Conservation (phyloP, 192 early-diverging fungal species). For the Phlyctochytrium planicorne region DNA sequence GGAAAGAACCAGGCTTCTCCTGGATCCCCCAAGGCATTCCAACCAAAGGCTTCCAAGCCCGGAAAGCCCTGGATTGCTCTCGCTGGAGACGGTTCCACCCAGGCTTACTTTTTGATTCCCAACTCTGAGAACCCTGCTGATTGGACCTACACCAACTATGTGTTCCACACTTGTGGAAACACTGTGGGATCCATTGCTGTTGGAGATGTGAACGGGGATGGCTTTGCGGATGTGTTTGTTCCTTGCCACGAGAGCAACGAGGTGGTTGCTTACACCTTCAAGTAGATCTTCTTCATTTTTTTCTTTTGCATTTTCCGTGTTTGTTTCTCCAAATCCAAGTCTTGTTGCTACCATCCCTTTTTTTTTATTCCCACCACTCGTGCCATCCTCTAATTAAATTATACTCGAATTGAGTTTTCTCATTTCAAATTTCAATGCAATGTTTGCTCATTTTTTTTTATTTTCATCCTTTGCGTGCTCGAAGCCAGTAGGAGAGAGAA, state of each 20-base stretch:
- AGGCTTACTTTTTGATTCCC: constrained; percentile 13
- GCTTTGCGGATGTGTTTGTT: constrained; percentile 20
- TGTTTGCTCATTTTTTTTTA: no score
- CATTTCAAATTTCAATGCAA: no score
- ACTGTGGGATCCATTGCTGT: constrained; percentile 22
- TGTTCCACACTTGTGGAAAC: constrained; percentile 12
- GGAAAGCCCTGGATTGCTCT: constrained; percentile 22
- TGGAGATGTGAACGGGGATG: constrained; percentile 22
- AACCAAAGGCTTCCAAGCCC: neutral
- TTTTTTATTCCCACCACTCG: no score
- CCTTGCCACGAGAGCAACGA: constrained; percentile 20
- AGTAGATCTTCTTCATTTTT: no score
- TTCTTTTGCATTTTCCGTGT: no score
- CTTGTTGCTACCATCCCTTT: no score
- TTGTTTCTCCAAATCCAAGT: no score
- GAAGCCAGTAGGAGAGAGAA: no score
- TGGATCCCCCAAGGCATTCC: constrained; percentile 17
- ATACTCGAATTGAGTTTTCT: no score
- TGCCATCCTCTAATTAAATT: no score
- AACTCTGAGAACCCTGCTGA: constrained; percentile 10
- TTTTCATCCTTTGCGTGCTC: no score
- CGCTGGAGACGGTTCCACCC: constrained; percentile 19
- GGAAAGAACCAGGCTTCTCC: constrained; percentile 21
- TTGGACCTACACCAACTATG: constrained; percentile 24
- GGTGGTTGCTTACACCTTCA: constrained; percentile 3